A percentile compares a stretch with the other conserved stretches of the same genome.
Evolutionary conservation across 116 monocot genomes (phyloP).

Genomic region (Dioscorea cayenensis): DNA sequence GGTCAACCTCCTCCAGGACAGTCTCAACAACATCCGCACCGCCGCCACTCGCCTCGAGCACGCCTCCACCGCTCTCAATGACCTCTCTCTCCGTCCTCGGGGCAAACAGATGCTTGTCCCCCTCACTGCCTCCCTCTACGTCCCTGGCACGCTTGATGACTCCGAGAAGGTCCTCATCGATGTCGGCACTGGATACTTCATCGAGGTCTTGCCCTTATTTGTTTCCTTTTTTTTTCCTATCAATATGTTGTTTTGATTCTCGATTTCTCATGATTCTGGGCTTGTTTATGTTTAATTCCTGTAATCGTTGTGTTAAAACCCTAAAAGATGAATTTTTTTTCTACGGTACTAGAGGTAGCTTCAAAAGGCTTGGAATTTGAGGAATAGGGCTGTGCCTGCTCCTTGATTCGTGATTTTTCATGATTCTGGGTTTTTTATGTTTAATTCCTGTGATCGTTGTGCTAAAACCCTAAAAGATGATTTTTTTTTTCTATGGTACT

Average conservation of each 20-base stretch:
- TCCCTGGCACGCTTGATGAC: constrained; percentile 80
- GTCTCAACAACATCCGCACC: constrained; percentile 92
- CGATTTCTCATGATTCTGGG: neutral
- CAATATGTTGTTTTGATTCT: neutral
- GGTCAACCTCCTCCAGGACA: constrained; percentile 91
- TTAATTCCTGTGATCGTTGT: neutral
- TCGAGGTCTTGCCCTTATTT: constrained; percentile 48
- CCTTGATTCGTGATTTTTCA: neutral
- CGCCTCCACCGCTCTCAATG: constrained; percentile 73
- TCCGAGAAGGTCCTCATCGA: constrained; percentile 84
- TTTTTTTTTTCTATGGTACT: too few relatives aligned
- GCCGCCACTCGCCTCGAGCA: constrained; percentile 82
- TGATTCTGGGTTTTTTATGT: neutral
- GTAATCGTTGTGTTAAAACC: neutral
- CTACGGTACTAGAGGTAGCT: neutral
- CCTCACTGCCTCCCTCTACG: constrained; percentile 92
- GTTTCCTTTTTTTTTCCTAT: neutral
- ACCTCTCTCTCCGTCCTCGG: constrained; percentile 79
- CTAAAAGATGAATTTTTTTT: too few relatives aligned
- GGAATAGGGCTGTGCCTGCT: neutral
- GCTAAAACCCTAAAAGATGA: neutral
- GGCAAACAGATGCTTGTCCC: constrained; percentile 97
- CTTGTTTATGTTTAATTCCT: neutral
- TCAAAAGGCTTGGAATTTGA: neutral
- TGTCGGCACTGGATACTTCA: constrained; percentile 96